Percentiles rank a stretch among this genome's conserved stretches.
These are phyloP conservation scores for Combretum micranthum DNA, from an alignment of 345 rosid species.

Conservation along the genomic window DNA sequence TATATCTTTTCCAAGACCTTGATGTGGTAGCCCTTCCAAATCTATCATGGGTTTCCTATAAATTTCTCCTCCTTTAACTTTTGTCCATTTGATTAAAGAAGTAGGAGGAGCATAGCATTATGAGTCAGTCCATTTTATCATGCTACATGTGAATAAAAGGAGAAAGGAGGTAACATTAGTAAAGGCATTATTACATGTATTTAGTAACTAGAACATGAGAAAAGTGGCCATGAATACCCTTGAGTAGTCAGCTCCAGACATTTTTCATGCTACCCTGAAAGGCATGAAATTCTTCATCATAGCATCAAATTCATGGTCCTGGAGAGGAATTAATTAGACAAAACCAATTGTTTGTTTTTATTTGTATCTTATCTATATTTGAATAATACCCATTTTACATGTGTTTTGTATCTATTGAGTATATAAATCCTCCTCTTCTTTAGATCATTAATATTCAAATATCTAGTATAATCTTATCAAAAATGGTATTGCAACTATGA, in stretches of 20 bases:
- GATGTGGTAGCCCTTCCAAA: conserved; percentile 7
- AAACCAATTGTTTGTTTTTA: too few species aligned
- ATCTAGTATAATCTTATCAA: too few species aligned
- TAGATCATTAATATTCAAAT: too few species aligned
- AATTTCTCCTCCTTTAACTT: conserved; percentile 7
- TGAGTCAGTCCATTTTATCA: neutral
- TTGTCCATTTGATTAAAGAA: conserved; percentile 5
- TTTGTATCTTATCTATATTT: too few species aligned
- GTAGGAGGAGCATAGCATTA: neutral
- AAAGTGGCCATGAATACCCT: conserved; percentile 13
- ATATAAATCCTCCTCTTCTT: too few species aligned
- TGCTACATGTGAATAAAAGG: too few species aligned
- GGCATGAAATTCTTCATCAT: conserved; percentile 25
- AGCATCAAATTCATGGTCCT: conserved; percentile 5
- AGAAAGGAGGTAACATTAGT: too few species aligned
- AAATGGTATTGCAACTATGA: too few species aligned
- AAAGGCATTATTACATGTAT: conserved; percentile 9
- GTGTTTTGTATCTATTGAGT: neutral
- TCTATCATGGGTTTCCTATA: conserved; percentile 5
- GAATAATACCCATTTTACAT: neutral
- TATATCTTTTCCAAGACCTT: conserved; percentile 1
- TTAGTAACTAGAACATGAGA: conserved; percentile 23
- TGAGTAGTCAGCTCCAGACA: conserved; percentile 20
- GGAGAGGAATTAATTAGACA: neutral
- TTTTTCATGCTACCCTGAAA: conserved; percentile 20